Percentiles rank a stretch among this genome's conserved stretches.
These are phyloP conservation scores for Naganishia randhawae DNA, from an alignment of 768 basidiomycete species.

Conservation along the genomic window DNA sequence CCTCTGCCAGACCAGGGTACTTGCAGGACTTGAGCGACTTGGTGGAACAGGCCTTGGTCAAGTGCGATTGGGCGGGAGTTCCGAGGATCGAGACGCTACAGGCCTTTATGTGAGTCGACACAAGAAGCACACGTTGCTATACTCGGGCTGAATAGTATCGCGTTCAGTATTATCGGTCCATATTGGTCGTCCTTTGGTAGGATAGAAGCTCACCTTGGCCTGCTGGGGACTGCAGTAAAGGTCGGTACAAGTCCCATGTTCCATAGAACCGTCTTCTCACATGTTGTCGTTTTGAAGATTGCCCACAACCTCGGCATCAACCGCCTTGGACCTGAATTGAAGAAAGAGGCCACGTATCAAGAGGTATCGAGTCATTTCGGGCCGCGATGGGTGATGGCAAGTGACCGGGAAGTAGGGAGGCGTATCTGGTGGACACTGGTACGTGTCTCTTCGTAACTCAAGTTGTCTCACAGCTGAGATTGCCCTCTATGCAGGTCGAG, in stretches of 20 bases:
- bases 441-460: neutral
- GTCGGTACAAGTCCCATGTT: neutral
- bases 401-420: slow-evolving; percentile 26
- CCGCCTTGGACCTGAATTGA: slow-evolving; percentile 21
- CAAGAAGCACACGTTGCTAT: neutral
- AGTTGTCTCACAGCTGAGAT: neutral
- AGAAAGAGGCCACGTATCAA: neutral
- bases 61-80: slow-evolving; percentile 22
- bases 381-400: slow-evolving; percentile 12
- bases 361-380: slow-evolving; percentile 18
- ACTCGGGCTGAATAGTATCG: neutral
- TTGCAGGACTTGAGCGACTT: slow-evolving; percentile 19
- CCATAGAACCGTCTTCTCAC: neutral
- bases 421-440: slow-evolving; percentile 25
- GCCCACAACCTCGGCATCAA: slow-evolving; percentile 24
- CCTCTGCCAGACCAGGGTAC: neutral
- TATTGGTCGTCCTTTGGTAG: slow-evolving; percentile 20
- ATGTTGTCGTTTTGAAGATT: neutral
- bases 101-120: slow-evolving; percentile 22
- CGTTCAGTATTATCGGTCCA: slow-evolving; percentile 23
- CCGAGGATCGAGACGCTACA: slow-evolving; percentile 23
- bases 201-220: slow-evolving; percentile 14
- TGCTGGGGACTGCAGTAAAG: slow-evolving; percentile 22
- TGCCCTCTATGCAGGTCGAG: slow-evolving; percentile 11
- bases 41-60: slow-evolving; percentile 18